Percentiles rank a stretch among this genome's conserved stretches.
phyloP scores from a whole-genome alignment of 2,329 filamentous ascomycete species.

The Trichoderma semiorbis region DNA sequence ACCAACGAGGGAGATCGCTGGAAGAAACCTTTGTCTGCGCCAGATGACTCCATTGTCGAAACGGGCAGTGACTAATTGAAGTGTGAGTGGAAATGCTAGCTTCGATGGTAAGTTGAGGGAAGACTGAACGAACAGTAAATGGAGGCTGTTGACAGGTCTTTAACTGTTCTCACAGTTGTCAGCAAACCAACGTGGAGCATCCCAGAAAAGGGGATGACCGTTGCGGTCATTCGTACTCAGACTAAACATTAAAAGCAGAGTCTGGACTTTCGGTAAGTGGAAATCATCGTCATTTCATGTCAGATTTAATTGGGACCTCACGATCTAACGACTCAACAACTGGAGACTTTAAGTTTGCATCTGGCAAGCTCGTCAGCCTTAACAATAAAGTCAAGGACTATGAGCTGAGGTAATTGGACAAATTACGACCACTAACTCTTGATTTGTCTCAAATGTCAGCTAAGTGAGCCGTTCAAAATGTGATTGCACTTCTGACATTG shows the following conservation, averaged over 20 bases:
- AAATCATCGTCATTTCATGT: neutral
- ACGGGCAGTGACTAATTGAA: neutral
- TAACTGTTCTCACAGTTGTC: neutral
- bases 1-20: constrained; percentile 48
- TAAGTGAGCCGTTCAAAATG: neutral
- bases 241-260: neutral
- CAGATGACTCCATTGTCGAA: constrained; percentile 40
- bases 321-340: neutral
- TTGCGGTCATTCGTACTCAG: neutral
- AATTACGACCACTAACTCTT: neutral
- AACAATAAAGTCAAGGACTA: neutral
- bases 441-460: neutral
- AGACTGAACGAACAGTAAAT: neutral
- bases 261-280: neutral
- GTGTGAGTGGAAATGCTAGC: neutral
- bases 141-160: neutral
- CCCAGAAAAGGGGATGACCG: neutral
- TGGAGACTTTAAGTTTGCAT: neutral
- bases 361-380: neutral
- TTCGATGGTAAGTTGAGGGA: neutral
- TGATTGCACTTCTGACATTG: neutral
- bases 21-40: constrained; percentile 52
- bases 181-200: neutral
- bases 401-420: neutral
- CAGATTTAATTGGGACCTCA: neutral